Evolutionary conservation across 129 eudicot species (phyloP), one percentile per base, ranked within the genome.

Genomic region (Scalesia atractyloides): DNA sequence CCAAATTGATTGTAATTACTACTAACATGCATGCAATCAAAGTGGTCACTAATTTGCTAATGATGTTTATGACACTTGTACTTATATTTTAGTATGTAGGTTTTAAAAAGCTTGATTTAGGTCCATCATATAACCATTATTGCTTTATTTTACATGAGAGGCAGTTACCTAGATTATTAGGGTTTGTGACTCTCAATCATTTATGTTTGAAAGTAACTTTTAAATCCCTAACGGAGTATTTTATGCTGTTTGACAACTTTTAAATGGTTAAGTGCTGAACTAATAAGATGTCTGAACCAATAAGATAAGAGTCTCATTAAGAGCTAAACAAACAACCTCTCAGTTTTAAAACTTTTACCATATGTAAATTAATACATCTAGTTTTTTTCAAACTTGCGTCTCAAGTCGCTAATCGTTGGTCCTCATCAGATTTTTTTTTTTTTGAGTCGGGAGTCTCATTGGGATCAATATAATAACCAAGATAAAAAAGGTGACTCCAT

Each of bases 21-120:
- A 68, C 62, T 47, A 76, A 60, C 69, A 68, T 76, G 81, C 70
- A 69, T 58, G 75, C 56, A 69, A 76, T 76, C 75, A 76, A 76
- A 68, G 81, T 76, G 67, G 64, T 68, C 75, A 76, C 81, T 68
- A 68, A 76, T 69, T 68, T 69, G 69, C 70, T 76, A 60, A 76
- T 76, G 75, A 76, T 76, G 81, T 68, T 68, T 12, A 76, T 49
- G 46, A 68, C 70, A 76, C 81, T 76, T 76, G 69, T 9, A 48
- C 46, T 34, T 59, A 76, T 68, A 68, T 57, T 68, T 43, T 58
- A 58, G 50, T 11, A 17, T 30, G 5, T 30, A 30, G 36, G 39
- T 56, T 22, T 41, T n/a, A 44, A 44, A 60, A 76, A 69, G 81
- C 43, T 58, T 36, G 70, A 47, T 68, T 49, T 58, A 26, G 64